Conservation (phyloP, 1,284 basidiomycete species). For the Calocybe gambosa region DNA sequence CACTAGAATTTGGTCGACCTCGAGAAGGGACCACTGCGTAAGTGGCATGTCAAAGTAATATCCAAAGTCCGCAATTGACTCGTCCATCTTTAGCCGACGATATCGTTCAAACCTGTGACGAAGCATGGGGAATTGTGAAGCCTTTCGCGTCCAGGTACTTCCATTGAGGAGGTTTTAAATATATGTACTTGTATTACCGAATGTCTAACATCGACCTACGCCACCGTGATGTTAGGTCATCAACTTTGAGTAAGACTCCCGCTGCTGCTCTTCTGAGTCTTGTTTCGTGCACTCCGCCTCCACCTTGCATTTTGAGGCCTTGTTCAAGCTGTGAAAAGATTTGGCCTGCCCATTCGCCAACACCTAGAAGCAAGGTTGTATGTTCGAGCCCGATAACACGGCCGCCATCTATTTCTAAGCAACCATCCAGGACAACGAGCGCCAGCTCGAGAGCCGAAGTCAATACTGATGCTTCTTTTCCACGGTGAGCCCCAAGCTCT, state of each 20-base stretch:
- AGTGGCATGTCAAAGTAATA: conserved; percentile 18
- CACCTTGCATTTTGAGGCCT: conserved; percentile 40
- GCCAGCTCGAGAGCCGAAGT: conserved; percentile 72
- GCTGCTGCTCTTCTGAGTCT: conserved; percentile 66
- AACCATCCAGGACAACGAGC: conserved; percentile 71
- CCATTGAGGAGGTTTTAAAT: neutral
- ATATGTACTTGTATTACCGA: conserved; percentile 12
- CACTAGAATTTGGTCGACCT: conserved; percentile 44
- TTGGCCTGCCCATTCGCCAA: conserved; percentile 75
- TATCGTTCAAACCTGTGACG: conserved; percentile 32
- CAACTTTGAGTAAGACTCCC: conserved; percentile 75
- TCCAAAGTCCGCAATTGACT: neutral
- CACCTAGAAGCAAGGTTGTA: conserved; percentile 61
- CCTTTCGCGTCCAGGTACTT: conserved; percentile 29
- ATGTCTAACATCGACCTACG: conserved; percentile 57
- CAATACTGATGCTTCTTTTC: conserved; percentile 61
- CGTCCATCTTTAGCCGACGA: conserved; percentile 26
- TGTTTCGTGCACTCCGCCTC: conserved; percentile 17
- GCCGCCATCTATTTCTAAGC: conserved; percentile 72
- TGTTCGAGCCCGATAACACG: conserved; percentile 71
- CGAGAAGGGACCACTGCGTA: conserved; percentile 52
- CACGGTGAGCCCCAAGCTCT: conserved; percentile 19
- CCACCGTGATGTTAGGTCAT: conserved; percentile 74
- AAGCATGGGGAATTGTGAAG: conserved; percentile 32
- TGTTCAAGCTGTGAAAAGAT: conserved; percentile 65